phyloP scores from a whole-genome alignment of 106 monocot genomes.

The Acorus calamus region DNA sequence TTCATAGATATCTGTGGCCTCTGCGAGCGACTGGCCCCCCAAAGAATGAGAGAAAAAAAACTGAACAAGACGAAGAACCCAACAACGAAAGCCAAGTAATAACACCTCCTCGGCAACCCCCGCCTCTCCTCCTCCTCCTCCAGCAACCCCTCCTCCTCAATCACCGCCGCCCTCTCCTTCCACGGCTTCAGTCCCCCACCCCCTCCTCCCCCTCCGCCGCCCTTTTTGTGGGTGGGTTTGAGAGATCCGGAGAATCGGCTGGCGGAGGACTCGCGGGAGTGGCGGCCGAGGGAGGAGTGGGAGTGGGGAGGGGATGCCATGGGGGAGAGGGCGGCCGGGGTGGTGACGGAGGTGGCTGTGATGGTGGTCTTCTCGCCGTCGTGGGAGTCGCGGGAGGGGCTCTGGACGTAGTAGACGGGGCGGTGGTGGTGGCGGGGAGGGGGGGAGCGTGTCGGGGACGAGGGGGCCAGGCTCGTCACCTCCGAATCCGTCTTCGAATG shows the following conservation, averaged over 20 bases:
- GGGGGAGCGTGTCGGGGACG: slow-evolving; percentile 63
- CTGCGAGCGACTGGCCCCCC: slow-evolving; percentile 65
- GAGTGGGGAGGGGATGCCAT: slow-evolving; percentile 64
- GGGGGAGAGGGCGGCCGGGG: slow-evolving; percentile 46
- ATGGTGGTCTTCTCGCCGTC: slow-evolving; percentile 55
- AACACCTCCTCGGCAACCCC: slow-evolving; percentile 33
- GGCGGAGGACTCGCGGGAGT: slow-evolving; percentile 73
- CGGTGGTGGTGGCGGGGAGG: slow-evolving; percentile 52
- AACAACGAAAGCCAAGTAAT: slow-evolving; percentile 46
- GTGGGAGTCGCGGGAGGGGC: slow-evolving; percentile 71
- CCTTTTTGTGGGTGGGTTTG: slow-evolving; percentile 29
- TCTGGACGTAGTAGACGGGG: slow-evolving; percentile 80
- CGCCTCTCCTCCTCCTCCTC: slow-evolving; percentile 35
- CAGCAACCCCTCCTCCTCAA: slow-evolving; percentile 65
- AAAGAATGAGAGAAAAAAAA: slow-evolving; percentile 70
- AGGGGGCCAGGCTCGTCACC: slow-evolving; percentile 60
- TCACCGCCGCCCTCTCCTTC: slow-evolving; percentile 46
- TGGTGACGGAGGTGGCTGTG: slow-evolving; percentile 47
- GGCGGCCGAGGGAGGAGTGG: slow-evolving; percentile 46
- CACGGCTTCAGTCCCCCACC: slow-evolving; percentile 5
- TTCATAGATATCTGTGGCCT: slow-evolving; percentile 46
- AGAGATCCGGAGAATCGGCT: slow-evolving; percentile 68
- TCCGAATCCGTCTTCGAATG: slow-evolving; percentile 91
- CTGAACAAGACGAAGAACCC: slow-evolving; percentile 59
- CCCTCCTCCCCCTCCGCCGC: background rate